phyloP scores from a whole-genome alignment of 345 rosid species.

The Leavenworthia alabamica region DNA sequence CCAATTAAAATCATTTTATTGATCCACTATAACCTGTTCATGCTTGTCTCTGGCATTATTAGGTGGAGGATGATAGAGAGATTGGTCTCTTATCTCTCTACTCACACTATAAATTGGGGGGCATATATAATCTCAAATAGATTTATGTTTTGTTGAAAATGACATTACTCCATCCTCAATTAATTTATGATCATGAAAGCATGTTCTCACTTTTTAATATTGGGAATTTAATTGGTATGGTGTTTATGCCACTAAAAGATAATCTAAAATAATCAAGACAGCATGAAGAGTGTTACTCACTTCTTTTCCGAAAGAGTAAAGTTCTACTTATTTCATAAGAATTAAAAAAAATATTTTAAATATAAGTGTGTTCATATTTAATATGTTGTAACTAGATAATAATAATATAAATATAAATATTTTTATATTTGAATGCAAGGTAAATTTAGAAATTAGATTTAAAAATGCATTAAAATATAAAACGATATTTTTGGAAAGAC shows the following conservation, averaged over 20 bases:
- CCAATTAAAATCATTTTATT: conserved; percentile 15
- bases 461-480: too few species aligned
- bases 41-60: conserved; percentile 29
- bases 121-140: conserved; percentile 16
- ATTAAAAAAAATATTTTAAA: too few species aligned
- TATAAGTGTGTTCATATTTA: too few species aligned
- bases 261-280: background rate
- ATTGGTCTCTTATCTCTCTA: conserved; percentile 21
- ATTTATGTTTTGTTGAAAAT: conserved; percentile 5
- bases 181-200: conserved; percentile 3
- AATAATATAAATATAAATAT: too few species aligned
- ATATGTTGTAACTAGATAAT: too few species aligned
- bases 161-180: conserved; percentile 8
- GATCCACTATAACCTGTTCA: conserved; percentile 24
- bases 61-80: conserved; percentile 9
- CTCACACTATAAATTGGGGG: conserved; percentile 11
- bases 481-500: too few species aligned
- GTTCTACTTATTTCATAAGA: too few species aligned
- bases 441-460: too few species aligned
- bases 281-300: too few species aligned
- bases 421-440: too few species aligned
- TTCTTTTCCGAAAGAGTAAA: too few species aligned
- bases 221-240: background rate
- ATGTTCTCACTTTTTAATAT: conserved; percentile 10
- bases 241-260: background rate